Evolutionary conservation across 306 rosid genomes (phyloP), one percentile per base, ranked within the genome.

Genomic region (Cucumis melo): DNA sequence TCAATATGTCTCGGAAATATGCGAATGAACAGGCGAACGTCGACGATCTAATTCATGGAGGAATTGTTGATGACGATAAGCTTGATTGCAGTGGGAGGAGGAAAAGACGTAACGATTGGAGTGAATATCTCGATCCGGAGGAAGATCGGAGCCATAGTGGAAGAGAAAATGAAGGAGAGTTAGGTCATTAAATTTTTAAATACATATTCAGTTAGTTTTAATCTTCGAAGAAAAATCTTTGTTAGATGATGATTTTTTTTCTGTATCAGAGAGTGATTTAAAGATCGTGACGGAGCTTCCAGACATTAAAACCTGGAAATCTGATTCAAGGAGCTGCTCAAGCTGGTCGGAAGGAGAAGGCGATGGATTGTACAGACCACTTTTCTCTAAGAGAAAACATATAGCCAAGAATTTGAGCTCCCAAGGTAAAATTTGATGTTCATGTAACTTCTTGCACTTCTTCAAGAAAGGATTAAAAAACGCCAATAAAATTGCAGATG

Each of bases 1-100:
- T 90, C 95, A 94, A 94, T 76, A 87, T 89, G 91, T 84, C 92
- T 14, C 88, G 91, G 50, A 86, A 88, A 2, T 76, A 72, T 13
- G 27, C 76, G 32, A 88, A 89, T 1, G 84, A 82, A 73, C 83
- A 79, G 32, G 63, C 55, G 32, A 19, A 32, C 8, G 36, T 32
- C 42, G 24, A 67, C 8, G 60, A 32, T 39, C 13, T 46, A 51
- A 7, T 64, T 16, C 53, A 77, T n/a, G 75, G 8, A 32, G 75
- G 5, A n/a, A 77, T 8, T 66, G 1, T 48, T 5, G 56, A 17
- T 12, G 8, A 5, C 2, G 36, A 54, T 13, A 8, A 78, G n/a
- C 54, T 70, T 14, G n/a, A 36, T 0, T 7, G 1, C 19, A 32
- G 55, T 6, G 48, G 17, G 39, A 46, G 0, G 66, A 46, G 1